Evolutionary conservation across 2,329 filamentous ascomycete genomes (phyloP).

Genomic region (Huntiella savannae): DNA sequence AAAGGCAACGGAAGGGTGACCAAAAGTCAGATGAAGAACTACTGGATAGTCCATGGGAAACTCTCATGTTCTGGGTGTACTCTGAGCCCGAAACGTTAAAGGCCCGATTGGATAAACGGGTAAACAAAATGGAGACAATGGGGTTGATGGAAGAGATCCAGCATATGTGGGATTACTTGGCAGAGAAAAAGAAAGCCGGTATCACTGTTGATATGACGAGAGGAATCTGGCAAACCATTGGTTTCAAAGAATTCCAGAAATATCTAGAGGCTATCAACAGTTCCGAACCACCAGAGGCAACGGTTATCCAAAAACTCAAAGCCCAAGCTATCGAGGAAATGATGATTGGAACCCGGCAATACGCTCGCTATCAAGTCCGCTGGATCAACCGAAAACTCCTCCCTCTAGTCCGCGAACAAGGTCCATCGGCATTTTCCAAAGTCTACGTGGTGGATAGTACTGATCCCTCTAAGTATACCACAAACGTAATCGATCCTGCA

Average conservation of each 20-base stretch:
- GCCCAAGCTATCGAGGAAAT: slow-evolving; percentile 49
- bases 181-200: slow-evolving; percentile 23
- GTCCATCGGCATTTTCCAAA: slow-evolving; percentile 28
- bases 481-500: slow-evolving; percentile 47
- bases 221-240: slow-evolving; percentile 94
- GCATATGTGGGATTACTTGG: slow-evolving; percentile 24
- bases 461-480: slow-evolving; percentile 40
- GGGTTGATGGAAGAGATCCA: slow-evolving; percentile 32
- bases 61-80: slow-evolving; percentile 76
- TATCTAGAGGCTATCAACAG: slow-evolving; percentile 37
- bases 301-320: slow-evolving; percentile 36
- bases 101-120: slow-evolving; percentile 51
- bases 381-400: slow-evolving; percentile 80
- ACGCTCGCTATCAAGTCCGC: slow-evolving; percentile 63
- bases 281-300: slow-evolving; percentile 5
- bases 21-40: background rate
- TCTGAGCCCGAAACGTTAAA: slow-evolving; percentile 49
- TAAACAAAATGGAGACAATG: slow-evolving; percentile 61
- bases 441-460: slow-evolving; percentile 73
- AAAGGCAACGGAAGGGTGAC: slow-evolving; percentile 20
- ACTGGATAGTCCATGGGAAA: slow-evolving; percentile 23
- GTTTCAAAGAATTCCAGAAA: slow-evolving; percentile 73
- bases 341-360: slow-evolving; percentile 69
- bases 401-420: slow-evolving; percentile 40
- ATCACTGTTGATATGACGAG: slow-evolving; percentile 47